A percentile compares a stretch with the other conserved stretches of the same genome.
These are phyloP conservation scores for Lasiodiplodia gonubiensis DNA, from an alignment of 2,329 filamentous ascomycete genomes.

Conservation along the genomic window DNA sequence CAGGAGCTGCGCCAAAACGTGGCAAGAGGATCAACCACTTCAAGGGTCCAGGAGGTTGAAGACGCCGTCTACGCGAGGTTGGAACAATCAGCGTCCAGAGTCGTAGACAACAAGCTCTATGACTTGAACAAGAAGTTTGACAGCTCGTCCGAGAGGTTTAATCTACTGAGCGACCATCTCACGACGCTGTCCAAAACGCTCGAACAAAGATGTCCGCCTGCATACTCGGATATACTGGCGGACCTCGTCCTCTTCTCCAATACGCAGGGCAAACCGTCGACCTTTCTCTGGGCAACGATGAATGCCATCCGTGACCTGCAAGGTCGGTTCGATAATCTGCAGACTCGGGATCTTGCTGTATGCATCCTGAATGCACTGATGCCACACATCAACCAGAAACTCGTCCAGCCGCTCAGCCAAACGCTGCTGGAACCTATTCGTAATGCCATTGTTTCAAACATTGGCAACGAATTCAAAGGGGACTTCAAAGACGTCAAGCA, in stretches of 20 bases:
- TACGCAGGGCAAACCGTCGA: not conserved
- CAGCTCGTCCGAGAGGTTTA: not conserved
- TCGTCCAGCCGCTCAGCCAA: not conserved
- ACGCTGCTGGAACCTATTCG: not conserved
- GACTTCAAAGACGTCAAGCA: not conserved
- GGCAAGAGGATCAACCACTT: not conserved
- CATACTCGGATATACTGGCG: not conserved
- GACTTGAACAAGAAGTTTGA: not conserved
- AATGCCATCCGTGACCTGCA: not conserved
- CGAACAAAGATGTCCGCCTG: not conserved
- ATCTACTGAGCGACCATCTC: not conserved
- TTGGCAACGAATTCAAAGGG: not conserved
- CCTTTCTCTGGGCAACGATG: not conserved
- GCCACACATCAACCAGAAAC: not conserved
- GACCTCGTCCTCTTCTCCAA: not conserved
- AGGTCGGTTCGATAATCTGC: not conserved
- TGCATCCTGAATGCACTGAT: not conserved
- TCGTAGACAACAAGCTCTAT: not conserved
- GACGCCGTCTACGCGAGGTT: not conserved
- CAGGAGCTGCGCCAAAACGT: not conserved
- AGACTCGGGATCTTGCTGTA: slow-evolving; percentile 1
- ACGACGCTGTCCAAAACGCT: not conserved
- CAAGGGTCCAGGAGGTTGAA: not conserved
- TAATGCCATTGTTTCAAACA: not conserved
- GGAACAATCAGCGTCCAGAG: not conserved